Percentiles rank a stretch among this genome's conserved stretches.
phyloP scores from a whole-genome alignment of 2,329 filamentous ascomycete species.

The Penicillium hesseltinei region DNA sequence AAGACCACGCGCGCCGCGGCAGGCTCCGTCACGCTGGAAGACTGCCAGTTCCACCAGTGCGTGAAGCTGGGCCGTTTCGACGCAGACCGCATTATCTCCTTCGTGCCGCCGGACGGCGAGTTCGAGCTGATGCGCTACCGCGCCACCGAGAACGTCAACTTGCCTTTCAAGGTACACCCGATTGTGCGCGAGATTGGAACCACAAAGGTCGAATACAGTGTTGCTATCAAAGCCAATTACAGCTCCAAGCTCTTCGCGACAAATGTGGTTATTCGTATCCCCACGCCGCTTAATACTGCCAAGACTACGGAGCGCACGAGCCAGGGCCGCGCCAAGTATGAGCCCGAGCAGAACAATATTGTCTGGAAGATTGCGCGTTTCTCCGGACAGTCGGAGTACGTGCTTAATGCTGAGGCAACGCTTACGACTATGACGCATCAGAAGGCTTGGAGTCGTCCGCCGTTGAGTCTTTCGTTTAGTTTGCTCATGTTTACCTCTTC shows the following conservation, averaged over 20 bases:
- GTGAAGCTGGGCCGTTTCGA: conserved; percentile 98
- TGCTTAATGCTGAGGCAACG: conserved; percentile 88
- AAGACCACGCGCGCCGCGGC: conserved; percentile 95
- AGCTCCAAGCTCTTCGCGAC: conserved; percentile 94
- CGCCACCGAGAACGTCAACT: conserved; percentile 95
- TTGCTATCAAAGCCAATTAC: conserved; percentile 96
- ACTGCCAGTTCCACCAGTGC: conserved; percentile 98
- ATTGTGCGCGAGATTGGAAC: conserved; percentile 98
- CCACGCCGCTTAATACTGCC: conserved; percentile 93
- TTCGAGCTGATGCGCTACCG: conserved; percentile 99
- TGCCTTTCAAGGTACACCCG: conserved; percentile 97
- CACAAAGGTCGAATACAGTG: conserved; percentile 97
- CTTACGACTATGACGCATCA: conserved; percentile 97
- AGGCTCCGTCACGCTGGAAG: conserved; percentile 91
- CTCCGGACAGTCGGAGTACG: conserved; percentile 94
- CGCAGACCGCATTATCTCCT: conserved; percentile 92
- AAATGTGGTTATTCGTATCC: conserved; percentile 90
- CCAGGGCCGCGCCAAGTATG: conserved; percentile 97
- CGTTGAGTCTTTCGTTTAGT: conserved; percentile 86
- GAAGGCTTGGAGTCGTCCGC: conserved; percentile 93
- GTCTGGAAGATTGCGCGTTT: conserved; percentile 99
- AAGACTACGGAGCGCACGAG: conserved; percentile 89
- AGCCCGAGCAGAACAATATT: conserved; percentile 96
- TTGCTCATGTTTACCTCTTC: conserved; percentile 98
- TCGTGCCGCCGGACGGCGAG: conserved; percentile 93